Evolutionary conservation across 345 rosid genomes (phyloP).

Genomic region (Eutrema japonicum): DNA sequence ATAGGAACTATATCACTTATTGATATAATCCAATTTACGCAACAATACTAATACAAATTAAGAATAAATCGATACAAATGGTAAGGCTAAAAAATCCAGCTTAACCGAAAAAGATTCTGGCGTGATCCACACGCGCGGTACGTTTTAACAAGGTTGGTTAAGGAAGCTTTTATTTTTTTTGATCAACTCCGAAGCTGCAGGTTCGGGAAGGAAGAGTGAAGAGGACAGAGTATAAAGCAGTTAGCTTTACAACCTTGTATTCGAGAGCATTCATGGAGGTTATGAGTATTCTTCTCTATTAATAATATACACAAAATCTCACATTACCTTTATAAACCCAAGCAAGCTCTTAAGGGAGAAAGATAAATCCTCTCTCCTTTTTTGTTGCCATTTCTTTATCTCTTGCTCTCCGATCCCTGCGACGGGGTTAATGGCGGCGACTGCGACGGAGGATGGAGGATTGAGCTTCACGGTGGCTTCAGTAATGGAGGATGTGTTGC

Average conservation of each 20-base stretch:
- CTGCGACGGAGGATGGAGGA: conserved; percentile 42
- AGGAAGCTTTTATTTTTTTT: conserved; percentile 11
- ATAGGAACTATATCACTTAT: conserved; percentile 20
- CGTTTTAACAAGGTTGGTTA: conserved; percentile 1
- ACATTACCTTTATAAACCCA: conserved; percentile 29
- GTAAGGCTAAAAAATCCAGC: conserved; percentile 27
- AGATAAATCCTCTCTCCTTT: neutral
- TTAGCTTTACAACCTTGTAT: conserved; percentile 51
- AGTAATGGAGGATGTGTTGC: conserved; percentile 70
- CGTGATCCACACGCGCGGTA: conserved; percentile 32
- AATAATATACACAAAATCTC: conserved; percentile 19
- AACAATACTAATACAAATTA: conserved; percentile 21
- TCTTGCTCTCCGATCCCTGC: conserved; percentile 5
- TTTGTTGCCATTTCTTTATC: neutral
- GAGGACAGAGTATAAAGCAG: conserved; percentile 53
- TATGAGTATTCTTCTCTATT: conserved; percentile 43
- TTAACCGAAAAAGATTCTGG: conserved; percentile 41
- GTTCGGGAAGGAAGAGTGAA: conserved; percentile 41
- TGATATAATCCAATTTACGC: conserved; percentile 28
- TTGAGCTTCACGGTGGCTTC: conserved; percentile 63
- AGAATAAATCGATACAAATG: conserved; percentile 17
- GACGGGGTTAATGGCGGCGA: conserved; percentile 47
- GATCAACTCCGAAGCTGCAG: conserved; percentile 39
- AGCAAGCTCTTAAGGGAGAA: neutral
- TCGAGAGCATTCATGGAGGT: conserved; percentile 48